Evolutionary conservation across 1,284 basidiomycete genomes (phyloP).

Genomic region (Cystobasidium slooffiae): DNA sequence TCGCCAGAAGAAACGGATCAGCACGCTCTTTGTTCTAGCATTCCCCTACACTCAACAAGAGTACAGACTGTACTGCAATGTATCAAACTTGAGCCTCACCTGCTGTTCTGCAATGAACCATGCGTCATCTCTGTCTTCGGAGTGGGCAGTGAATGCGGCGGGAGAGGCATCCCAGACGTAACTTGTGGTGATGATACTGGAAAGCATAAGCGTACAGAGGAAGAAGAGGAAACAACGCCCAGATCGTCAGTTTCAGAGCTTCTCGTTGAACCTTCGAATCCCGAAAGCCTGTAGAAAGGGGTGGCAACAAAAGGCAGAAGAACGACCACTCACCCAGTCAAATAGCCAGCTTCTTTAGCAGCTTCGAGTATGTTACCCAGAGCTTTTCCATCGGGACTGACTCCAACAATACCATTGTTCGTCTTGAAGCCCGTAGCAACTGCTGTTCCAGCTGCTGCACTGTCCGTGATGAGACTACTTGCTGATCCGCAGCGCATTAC

Average conservation of each 20-base stretch:
- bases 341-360: conserved; percentile 17
- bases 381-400: background rate
- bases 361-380: conserved; percentile 2
- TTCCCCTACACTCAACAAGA: background rate
- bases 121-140: background rate
- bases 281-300: too few relatives aligned
- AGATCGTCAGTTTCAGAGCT: too few relatives aligned
- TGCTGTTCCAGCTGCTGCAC: conserved; percentile 5
- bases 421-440: conserved; percentile 17
- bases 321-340: background rate
- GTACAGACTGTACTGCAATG: too few relatives aligned
- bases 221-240: background rate
- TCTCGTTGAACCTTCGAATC: too few relatives aligned
- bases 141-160: background rate
- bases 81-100: background rate
- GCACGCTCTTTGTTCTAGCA: background rate
- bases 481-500: background rate
- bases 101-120: conserved; percentile 15
- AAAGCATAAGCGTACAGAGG: background rate
- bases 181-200: conserved; percentile 13
- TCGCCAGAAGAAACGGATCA: background rate
- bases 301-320: background rate
- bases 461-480: conserved; percentile 4
- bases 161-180: conserved; percentile 10
- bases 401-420: background rate